These are phyloP conservation scores for Pochonia chlamydosporia DNA, from an alignment of 2,329 filamentous ascomycete species.

Conservation along the genomic window DNA sequence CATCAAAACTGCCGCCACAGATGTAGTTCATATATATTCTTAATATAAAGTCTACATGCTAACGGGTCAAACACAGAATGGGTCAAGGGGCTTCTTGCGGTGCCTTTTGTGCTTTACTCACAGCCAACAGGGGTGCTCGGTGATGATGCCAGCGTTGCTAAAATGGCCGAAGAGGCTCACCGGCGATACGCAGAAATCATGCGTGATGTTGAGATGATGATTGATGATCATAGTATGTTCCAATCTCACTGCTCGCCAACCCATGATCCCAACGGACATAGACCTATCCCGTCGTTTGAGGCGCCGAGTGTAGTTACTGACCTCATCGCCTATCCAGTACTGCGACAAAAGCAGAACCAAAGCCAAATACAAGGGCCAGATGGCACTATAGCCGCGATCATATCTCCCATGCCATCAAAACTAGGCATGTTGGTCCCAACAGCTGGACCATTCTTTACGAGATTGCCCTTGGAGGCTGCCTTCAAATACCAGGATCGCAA, in stretches of 20 bases:
- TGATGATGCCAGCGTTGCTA: constrained; percentile 56
- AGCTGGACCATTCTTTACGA: constrained; percentile 90
- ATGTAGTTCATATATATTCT: too few species aligned
- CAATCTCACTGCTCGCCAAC: not conserved
- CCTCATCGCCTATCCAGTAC: constrained; percentile 42
- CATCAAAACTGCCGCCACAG: not conserved
- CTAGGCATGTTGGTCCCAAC: constrained; percentile 86
- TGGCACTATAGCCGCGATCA: constrained; percentile 27
- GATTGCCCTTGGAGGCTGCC: constrained; percentile 77
- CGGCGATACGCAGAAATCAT: constrained; percentile 92
- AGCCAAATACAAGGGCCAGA: constrained; percentile 2
- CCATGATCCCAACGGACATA: not conserved
- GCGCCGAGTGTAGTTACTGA: too few species aligned
- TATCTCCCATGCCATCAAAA: constrained; percentile 59
- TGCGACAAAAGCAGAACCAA: constrained; percentile 51
- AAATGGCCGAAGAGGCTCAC: constrained; percentile 76
- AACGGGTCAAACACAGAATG: constrained; percentile 60
- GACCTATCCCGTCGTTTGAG: too few species aligned
- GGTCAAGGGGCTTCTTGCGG: constrained; percentile 91
- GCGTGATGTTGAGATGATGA: constrained; percentile 84
- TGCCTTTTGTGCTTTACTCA: constrained; percentile 93
- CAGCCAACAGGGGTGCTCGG: constrained; percentile 87
- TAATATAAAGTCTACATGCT: not conserved
- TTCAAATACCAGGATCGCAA: constrained; percentile 86
- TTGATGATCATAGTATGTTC: constrained; percentile 77